A percentile compares a stretch with the other conserved stretches of the same genome.
Evolutionary conservation across 2,329 filamentous ascomycete genomes (phyloP).

Genomic region (Periconia digitata): DNA sequence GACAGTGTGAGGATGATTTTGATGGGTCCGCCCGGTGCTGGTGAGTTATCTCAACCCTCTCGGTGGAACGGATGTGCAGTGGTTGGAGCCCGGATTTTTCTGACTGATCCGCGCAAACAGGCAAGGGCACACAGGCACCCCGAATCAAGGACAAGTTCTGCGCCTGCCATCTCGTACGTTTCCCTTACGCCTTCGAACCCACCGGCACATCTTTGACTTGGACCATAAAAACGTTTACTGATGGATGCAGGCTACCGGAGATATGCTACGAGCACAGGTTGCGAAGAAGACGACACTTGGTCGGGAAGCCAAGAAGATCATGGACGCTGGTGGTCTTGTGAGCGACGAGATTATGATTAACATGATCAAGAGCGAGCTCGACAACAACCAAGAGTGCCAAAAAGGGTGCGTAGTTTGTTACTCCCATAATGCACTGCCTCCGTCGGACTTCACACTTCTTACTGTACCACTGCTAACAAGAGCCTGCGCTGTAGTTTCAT

Average conservation of each 20-base stretch:
- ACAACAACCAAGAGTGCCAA: constrained; percentile 92
- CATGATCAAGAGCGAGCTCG: constrained; percentile 98
- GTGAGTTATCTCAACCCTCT: constrained; percentile 57
- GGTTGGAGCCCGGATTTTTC: constrained; percentile 8
- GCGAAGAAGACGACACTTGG: constrained; percentile 95
- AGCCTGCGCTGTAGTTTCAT: constrained; percentile 71
- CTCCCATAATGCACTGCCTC: background rate
- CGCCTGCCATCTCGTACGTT: constrained; percentile 89
- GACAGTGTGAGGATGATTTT: constrained; percentile 90
- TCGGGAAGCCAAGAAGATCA: constrained; percentile 99
- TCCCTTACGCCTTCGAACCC: too few species aligned
- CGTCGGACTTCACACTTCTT: too few species aligned
- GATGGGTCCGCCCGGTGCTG: constrained; percentile 95
- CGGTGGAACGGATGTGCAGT: background rate
- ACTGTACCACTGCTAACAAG: constrained; percentile 10
- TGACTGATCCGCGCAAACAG: constrained; percentile 53
- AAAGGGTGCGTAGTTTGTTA: constrained; percentile 69
- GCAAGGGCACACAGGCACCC: constrained; percentile 98
- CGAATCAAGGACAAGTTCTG: constrained; percentile 98
- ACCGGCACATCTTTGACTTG: background rate
- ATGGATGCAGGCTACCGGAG: constrained; percentile 78
- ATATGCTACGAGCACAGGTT: constrained; percentile 98
- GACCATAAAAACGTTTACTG: constrained; percentile 11
- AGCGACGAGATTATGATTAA: constrained; percentile 99
- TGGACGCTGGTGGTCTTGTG: constrained; percentile 96